Evolutionary conservation across 306 rosid genomes (phyloP).

Genomic region (Abrus precatorius): DNA sequence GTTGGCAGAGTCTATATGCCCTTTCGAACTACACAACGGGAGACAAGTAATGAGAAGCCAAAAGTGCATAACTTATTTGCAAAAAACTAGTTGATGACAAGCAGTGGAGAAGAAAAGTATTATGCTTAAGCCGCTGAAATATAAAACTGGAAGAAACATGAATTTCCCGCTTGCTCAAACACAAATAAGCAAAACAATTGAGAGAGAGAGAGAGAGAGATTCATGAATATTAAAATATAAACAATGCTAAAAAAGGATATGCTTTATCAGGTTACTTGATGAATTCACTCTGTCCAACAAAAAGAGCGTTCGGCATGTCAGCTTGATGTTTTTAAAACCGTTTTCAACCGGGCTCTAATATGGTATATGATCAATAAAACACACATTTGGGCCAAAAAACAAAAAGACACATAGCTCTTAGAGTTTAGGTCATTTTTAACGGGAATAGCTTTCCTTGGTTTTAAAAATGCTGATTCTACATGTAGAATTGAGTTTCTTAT

Average conservation of each 20-base stretch:
- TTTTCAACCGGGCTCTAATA: slow-evolving; percentile 2
- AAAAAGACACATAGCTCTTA: no score
- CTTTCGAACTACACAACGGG: no score
- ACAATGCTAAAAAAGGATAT: background rate
- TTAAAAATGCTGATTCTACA: no score
- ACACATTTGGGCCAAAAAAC: background rate
- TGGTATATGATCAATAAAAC: slow-evolving; percentile 15
- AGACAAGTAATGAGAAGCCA: background rate
- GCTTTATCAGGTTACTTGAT: background rate
- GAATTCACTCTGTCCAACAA: background rate
- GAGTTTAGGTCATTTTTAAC: no score
- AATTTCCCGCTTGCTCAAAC: background rate
- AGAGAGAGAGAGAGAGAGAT: background rate
- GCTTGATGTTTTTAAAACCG: slow-evolving; percentile 11
- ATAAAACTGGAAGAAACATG: background rate
- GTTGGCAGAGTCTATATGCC: no score
- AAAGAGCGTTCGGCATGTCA: background rate
- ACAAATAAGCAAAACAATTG: background rate
- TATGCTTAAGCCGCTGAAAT: background rate
- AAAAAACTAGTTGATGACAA: slow-evolving; percentile 12
- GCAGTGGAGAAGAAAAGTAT: background rate
- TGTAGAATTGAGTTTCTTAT: no score
- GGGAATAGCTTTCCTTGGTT: no score
- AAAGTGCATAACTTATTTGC: background rate
- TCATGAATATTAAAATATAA: background rate